These are phyloP conservation scores for Kwoniella newhampshirensis DNA, from an alignment of 768 basidiomycete genomes.

Conservation along the genomic window DNA sequence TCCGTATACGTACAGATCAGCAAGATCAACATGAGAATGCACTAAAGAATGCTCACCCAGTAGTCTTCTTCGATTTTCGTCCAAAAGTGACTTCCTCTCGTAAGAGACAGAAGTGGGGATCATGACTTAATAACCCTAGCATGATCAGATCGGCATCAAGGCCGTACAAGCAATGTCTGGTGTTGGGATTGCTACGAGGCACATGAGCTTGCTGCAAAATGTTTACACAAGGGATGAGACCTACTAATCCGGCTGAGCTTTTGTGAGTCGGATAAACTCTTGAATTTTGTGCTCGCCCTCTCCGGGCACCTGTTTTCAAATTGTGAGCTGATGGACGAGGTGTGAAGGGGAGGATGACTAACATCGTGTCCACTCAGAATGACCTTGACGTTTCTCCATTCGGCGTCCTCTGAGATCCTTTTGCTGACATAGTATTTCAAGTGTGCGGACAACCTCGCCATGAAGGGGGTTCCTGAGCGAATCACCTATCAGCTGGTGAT, in stretches of 20 bases:
- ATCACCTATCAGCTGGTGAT: neutral
- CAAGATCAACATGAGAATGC: neutral
- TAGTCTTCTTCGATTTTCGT: slow-evolving; percentile 70
- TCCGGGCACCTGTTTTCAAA: slow-evolving; percentile 68
- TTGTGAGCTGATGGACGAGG: neutral
- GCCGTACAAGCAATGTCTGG: slow-evolving; percentile 96
- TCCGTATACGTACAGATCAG: slow-evolving; percentile 8
- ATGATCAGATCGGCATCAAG: slow-evolving; percentile 98
- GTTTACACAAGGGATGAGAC: too few relatives aligned
- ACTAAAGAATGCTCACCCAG: slow-evolving; percentile 55
- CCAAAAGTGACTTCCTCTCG: slow-evolving; percentile 99
- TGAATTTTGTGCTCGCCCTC: slow-evolving; percentile 99
- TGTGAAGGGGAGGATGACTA: neutral
- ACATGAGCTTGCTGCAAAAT: too few relatives aligned
- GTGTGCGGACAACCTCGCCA: slow-evolving; percentile 87
- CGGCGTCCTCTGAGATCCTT: slow-evolving; percentile 94
- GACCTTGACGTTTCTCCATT: slow-evolving; percentile 88
- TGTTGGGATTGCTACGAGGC: slow-evolving; percentile 69
- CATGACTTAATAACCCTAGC: slow-evolving; percentile 93
- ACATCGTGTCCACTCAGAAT: slow-evolving; percentile 94
- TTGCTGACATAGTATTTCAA: slow-evolving; percentile 95
- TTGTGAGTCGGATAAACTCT: slow-evolving; percentile 93
- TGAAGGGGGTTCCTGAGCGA: slow-evolving; percentile 80
- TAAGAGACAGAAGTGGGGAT: slow-evolving; percentile 96
- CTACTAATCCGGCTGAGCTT: slow-evolving; percentile 85